These are phyloP conservation scores for Pichia insulana DNA, from an alignment of 805 yeast genomes.

Conservation along the genomic window DNA sequence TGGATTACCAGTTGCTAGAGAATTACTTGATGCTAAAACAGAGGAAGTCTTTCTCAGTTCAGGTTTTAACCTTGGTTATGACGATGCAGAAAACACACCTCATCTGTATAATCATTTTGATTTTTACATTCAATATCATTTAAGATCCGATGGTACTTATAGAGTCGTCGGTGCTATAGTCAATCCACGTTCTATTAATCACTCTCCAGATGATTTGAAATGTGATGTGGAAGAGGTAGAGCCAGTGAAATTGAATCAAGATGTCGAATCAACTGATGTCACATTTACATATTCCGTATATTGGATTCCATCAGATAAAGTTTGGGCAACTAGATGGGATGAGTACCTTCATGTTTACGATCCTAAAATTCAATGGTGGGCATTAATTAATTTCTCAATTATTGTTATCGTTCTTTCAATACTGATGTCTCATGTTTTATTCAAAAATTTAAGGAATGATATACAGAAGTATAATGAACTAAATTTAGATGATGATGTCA, in stretches of 20 bases:
- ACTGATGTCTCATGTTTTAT: constrained; percentile 69
- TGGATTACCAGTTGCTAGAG: constrained; percentile 85
- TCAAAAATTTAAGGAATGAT: constrained; percentile 76
- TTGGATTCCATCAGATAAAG: constrained; percentile 60
- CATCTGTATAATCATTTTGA: constrained; percentile 76
- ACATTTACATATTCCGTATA: constrained; percentile 75
- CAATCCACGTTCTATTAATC: constrained; percentile 47
- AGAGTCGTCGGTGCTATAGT: constrained; percentile 91
- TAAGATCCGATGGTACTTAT: constrained; percentile 53
- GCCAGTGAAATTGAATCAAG: constrained; percentile 42
- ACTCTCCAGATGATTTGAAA: constrained; percentile 12
- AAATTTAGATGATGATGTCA: constrained; percentile 75
- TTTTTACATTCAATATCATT: constrained; percentile 74
- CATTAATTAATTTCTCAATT: constrained; percentile 76
- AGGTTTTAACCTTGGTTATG: constrained; percentile 73
- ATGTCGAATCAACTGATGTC: constrained; percentile 44
- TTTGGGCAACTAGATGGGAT: constrained; percentile 99
- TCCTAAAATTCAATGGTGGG: constrained; percentile 94
- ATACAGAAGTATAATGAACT: constrained; percentile 83
- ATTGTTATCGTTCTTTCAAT: constrained; percentile 70
- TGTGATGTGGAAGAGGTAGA: constrained; percentile 23
- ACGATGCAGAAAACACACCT: constrained; percentile 45
- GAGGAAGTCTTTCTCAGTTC: constrained; percentile 59
- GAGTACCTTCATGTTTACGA: constrained; percentile 86
- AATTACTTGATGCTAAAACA: constrained; percentile 48